These are phyloP conservation scores for Elaeis guineensis DNA, from an alignment of 176 grass and related monocot genomes.

Conservation along the genomic window DNA sequence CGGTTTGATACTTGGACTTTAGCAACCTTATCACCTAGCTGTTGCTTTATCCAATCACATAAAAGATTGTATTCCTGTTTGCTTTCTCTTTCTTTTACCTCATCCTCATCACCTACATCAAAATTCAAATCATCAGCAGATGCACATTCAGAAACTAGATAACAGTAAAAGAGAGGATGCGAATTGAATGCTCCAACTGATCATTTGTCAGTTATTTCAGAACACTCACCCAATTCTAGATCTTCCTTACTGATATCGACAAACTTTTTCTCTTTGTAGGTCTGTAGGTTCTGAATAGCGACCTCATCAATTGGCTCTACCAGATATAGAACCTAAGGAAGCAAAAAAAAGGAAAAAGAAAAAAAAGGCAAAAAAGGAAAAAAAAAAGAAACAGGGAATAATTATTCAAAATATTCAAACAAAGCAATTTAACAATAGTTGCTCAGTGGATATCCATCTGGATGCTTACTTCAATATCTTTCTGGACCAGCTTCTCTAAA, in stretches of 20 bases:
- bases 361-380: too few relatives aligned
- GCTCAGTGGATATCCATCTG: background rate
- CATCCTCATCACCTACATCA: conserved; percentile 58
- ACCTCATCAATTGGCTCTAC: conserved; percentile 89
- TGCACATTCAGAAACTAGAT: too few relatives aligned
- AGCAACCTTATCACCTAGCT: conserved; percentile 82
- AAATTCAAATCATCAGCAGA: conserved; percentile 4
- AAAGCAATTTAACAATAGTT: too few relatives aligned
- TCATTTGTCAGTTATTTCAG: too few relatives aligned
- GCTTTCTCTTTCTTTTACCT: conserved; percentile 61
- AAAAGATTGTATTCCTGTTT: conserved; percentile 78
- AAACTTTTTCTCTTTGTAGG: conserved; percentile 90
- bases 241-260: conserved; percentile 92
- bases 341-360: background rate
- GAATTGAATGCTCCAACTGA: too few relatives aligned
- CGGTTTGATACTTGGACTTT: conserved; percentile 91
- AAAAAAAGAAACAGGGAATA: background rate
- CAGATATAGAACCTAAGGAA: conserved; percentile 65
- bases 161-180: too few relatives aligned
- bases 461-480: conserved; percentile 60
- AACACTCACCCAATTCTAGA: conserved; percentile 58
- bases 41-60: conserved; percentile 91
- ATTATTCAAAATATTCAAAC: too few relatives aligned
- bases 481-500: conserved; percentile 78
- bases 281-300: conserved; percentile 90